Base-by-base conservation (phyloP, 208 protist species). In the Wallacemonas rigidus region DNA sequence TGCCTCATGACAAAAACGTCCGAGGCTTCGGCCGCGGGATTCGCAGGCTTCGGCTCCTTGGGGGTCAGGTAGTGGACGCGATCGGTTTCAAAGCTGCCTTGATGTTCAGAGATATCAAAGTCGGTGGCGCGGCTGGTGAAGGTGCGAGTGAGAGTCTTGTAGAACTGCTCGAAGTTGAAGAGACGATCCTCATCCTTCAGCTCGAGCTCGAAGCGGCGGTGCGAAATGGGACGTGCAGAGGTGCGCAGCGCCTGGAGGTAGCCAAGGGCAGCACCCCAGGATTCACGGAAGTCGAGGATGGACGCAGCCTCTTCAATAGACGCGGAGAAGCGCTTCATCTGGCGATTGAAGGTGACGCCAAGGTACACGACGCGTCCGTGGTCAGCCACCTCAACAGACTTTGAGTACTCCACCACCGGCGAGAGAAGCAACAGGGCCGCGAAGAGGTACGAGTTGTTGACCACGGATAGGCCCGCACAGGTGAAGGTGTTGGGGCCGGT, bases 261-360 rank as follows among this genome's bases (percentile, higher is more conserved):
- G 35, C 90, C 84, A 17, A 95, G 69, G 3, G 85, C 82, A 15
- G 68, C 40, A 76, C 89, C 91, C 72, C 83, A 83, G 57, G 77
- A 79, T 72, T 95, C 85, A 35, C 92, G 88, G 76, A 95, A 95
- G 76, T 95, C 83, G 39, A 97, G 80, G 70, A 97, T 90, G 61
- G 80, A 71, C 43, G 80, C 83, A 39, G 90, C 90, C 48, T 93
- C 87, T 40, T 77, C 75, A 72, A 95, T 83, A 69, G 69, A 74
- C 44, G 94, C 83, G 35, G 80, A 69, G 60, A 92, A 90, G 48
- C 92, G 92, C 83, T 95, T 95, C 86, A 93, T 92, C 62, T 95
- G 90, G 14, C 81, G 71, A 74, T 97, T 95, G 81, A 87, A 91
- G 7, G 86, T 88, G 40, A 97, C 81, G 67, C 87, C 88, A 75